A percentile compares a stretch with the other conserved stretches of the same genome.
These are phyloP conservation scores for Hordeum marinum DNA, from an alignment of 176 grass and related monocot genomes.

Conservation along the genomic window DNA sequence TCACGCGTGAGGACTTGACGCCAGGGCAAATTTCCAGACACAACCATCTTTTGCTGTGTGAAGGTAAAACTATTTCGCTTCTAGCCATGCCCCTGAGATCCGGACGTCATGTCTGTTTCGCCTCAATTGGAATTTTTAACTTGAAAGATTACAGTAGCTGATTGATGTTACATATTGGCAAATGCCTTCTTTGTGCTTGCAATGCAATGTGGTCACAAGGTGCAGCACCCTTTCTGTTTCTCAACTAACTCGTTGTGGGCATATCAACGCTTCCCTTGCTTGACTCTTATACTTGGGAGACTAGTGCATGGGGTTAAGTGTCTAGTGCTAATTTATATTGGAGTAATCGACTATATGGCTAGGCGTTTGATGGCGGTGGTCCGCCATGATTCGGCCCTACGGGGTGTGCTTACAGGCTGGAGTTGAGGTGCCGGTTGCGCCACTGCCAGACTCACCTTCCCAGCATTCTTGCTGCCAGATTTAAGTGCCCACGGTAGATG, in stretches of 20 bases:
- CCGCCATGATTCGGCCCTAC: background rate
- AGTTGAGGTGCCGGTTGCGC: background rate
- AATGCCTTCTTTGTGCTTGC: background rate
- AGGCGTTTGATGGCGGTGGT: background rate
- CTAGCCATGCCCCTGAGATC: background rate
- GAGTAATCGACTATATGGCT: background rate
- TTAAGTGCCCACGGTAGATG: background rate
- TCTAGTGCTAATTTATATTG: background rate
- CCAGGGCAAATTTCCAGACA: background rate
- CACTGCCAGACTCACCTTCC: background rate
- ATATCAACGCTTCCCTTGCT: background rate
- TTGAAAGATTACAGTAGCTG: background rate
- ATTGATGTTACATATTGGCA: background rate
- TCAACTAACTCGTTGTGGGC: slow-evolving; percentile 4
- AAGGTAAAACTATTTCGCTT: background rate
- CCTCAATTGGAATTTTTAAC: background rate
- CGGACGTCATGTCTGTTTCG: background rate
- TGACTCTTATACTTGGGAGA: background rate
- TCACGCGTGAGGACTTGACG: background rate
- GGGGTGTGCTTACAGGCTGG: background rate
- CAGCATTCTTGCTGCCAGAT: background rate
- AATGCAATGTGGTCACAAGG: background rate
- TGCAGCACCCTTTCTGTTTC: slow-evolving; percentile 1
- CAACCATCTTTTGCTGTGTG: background rate
- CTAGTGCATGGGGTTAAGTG: background rate